Percentiles rank a stretch among this genome's conserved stretches.
Evolutionary conservation across 2,329 filamentous ascomycete species (phyloP).

Genomic region (Cladosporium sp.): DNA sequence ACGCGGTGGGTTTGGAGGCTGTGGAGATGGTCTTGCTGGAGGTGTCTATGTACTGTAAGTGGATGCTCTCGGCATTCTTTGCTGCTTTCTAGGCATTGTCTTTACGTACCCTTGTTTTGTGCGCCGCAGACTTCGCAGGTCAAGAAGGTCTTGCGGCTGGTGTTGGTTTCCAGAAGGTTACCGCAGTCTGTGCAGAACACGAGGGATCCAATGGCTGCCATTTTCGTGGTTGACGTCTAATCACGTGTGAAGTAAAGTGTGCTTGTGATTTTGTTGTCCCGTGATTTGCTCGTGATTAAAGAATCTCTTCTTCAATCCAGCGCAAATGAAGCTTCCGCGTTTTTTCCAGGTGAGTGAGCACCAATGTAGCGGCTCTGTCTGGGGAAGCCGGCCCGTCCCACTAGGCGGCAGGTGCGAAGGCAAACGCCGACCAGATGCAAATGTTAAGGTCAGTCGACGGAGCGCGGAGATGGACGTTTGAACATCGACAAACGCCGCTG

Average conservation of each 20-base stretch:
- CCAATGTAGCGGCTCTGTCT: background rate
- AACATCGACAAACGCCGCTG: conserved; percentile 6
- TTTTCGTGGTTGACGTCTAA: conserved; percentile 37
- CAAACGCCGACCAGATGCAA: background rate
- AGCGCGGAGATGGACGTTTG: conserved; percentile 7
- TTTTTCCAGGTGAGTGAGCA: background rate
- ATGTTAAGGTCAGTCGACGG: background rate
- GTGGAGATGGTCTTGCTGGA: conserved; percentile 74
- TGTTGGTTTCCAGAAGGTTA: conserved; percentile 78
- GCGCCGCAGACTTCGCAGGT: conserved; percentile 82
- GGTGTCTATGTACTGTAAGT: conserved; percentile 54
- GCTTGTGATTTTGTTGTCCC: background rate
- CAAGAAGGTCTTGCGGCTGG: conserved; percentile 70
- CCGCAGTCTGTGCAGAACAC: conserved; percentile 93
- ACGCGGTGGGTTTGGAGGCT: conserved; percentile 80
- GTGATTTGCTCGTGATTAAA: background rate
- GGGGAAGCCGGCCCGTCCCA: conserved; percentile 3
- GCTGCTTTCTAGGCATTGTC: background rate
- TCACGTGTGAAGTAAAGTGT: background rate
- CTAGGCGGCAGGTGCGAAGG: background rate
- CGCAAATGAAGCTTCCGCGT: background rate
- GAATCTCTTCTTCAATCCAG: background rate
- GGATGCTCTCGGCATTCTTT: background rate
- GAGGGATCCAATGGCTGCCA: conserved; percentile 86
- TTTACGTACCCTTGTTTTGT: conserved; percentile 69